A percentile compares a stretch with the other conserved stretches of the same genome.
These are phyloP conservation scores for Pichia sp. DNA, from an alignment of 1,139 yeast species.

Conservation along the genomic window DNA sequence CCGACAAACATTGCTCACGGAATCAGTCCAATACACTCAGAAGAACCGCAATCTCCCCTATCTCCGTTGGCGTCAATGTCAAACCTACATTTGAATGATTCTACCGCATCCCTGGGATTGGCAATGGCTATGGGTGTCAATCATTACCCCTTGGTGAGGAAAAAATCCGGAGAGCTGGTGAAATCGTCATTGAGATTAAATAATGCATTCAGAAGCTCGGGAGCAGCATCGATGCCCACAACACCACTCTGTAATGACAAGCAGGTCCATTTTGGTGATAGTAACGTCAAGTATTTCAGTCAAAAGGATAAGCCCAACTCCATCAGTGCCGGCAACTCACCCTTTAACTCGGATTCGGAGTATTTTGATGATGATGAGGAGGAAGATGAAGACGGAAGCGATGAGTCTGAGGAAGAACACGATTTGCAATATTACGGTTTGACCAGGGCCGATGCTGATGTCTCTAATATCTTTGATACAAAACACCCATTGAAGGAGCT, in stretches of 20 bases:
- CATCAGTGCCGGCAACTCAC: constrained; percentile 61
- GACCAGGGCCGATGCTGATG: neutral
- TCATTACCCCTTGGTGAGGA: constrained; percentile 22
- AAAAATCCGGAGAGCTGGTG: constrained; percentile 56
- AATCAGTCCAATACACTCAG: neutral
- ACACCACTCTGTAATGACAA: constrained; percentile 61
- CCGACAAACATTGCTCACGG: neutral
- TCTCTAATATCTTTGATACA: neutral
- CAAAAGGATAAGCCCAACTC: constrained; percentile 69
- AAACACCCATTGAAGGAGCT: too few species aligned
- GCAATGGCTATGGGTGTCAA: too few species aligned
- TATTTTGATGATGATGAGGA: constrained; percentile 24
- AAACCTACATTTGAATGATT: neutral
- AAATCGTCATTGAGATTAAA: constrained; percentile 60
- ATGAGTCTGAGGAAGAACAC: neutral
- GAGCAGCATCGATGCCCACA: constrained; percentile 53
- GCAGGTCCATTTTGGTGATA: constrained; percentile 66
- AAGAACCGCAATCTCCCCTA: constrained; percentile 1
- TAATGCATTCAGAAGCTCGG: constrained; percentile 33
- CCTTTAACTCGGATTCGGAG: constrained; percentile 30
- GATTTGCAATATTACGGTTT: constrained; percentile 2
- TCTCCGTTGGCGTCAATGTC: constrained; percentile 6
- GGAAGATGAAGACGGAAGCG: constrained; percentile 28
- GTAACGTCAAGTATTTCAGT: constrained; percentile 68
- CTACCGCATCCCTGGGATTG: constrained; percentile 9